phyloP scores from a whole-genome alignment of 345 rosid species.

The Brassica nigra region DNA sequence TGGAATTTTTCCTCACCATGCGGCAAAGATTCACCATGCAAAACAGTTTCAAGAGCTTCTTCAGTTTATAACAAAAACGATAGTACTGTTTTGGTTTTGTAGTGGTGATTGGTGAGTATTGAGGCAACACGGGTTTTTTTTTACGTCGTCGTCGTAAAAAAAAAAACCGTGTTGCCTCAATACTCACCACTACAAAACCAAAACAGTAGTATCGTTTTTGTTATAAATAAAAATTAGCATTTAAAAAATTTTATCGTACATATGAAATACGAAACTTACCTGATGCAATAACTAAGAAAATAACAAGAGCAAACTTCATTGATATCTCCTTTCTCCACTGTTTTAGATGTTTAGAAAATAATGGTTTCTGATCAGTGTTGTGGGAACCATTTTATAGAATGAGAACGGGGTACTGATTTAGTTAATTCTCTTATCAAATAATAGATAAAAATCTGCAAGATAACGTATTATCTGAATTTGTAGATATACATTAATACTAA shows the following conservation, averaged over 20 bases:
- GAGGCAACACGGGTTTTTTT: too few species aligned
- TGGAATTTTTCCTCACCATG: background rate
- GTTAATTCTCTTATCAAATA: background rate
- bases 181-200: conserved; percentile 3
- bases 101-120: too few species aligned
- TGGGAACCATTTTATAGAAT: background rate
- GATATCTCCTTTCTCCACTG: background rate
- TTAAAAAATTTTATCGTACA: background rate
- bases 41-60: background rate
- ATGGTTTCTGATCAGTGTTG: background rate
- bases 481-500: too few species aligned
- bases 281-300: background rate
- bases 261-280: background rate
- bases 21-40: background rate
- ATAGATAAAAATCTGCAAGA: background rate
- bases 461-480: background rate
- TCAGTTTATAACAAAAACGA: background rate
- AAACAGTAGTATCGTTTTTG: background rate
- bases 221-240: background rate
- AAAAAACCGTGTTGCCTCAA: background rate
- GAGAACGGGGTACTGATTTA: background rate
- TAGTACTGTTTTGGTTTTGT: too few species aligned
- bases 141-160: too few species aligned
- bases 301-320: background rate
- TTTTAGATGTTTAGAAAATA: background rate